These are phyloP conservation scores for Dalbergia oliveri DNA, from an alignment of 306 rosid genomes.

Conservation along the genomic window DNA sequence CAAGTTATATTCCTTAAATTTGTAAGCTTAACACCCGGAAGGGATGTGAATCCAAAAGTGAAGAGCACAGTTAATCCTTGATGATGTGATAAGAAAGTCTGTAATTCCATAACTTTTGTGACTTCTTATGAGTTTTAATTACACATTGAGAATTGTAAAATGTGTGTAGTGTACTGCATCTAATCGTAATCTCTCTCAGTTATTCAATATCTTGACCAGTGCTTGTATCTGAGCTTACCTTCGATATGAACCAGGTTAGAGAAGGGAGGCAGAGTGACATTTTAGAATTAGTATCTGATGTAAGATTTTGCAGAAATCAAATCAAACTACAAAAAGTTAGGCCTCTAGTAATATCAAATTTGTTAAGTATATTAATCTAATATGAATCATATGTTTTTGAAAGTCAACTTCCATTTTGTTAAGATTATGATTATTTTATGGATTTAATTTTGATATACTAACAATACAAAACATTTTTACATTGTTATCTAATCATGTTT, in stretches of 20 bases:
- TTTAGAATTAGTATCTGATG: conserved; percentile 1
- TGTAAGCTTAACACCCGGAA: not conserved
- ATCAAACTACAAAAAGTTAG: not conserved
- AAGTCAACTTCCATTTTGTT: conserved; percentile 21
- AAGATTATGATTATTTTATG: not conserved
- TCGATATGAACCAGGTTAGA: not conserved
- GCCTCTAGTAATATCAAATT: conserved; percentile 11
- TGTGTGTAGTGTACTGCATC: conserved; percentile 28
- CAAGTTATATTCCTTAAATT: conserved; percentile 13
- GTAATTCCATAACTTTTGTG: not conserved
- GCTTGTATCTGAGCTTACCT: conserved; percentile 19
- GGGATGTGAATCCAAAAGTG: conserved; percentile 17
- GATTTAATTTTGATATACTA: too few relatives aligned
- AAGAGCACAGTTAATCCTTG: conserved; percentile 6
- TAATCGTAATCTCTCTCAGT: not conserved
- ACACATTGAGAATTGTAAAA: not conserved
- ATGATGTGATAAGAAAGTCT: not conserved
- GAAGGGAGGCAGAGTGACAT: conserved; percentile 10
- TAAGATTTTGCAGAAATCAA: conserved; percentile 13
- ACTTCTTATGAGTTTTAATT: conserved; percentile 31
- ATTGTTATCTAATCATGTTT: too few relatives aligned
- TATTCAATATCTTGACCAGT: not conserved
- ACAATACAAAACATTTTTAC: too few relatives aligned
- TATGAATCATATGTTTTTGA: conserved; percentile 12
- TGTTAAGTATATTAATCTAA: not conserved